Conservation (phyloP, 2,329 filamentous ascomycete genomes). For the Sporothrix euskadiensis region DNA sequence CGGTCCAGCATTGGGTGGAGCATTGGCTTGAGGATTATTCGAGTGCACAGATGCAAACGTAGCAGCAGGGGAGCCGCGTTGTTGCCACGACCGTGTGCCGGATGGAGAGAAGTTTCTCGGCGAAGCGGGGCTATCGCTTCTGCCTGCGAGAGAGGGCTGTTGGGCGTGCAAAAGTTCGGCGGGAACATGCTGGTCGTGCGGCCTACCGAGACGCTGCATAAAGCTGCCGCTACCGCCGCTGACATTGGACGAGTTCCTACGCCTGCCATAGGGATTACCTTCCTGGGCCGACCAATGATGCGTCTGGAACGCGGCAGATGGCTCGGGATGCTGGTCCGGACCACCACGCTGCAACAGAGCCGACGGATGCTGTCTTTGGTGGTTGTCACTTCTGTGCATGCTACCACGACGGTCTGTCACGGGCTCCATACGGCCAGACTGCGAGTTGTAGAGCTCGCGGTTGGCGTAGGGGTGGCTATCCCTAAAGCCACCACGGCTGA, state of each 20-base stretch:
- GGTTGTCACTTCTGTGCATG: slow-evolving; percentile 61
- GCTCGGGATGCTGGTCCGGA: slow-evolving; percentile 65
- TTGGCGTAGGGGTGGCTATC: slow-evolving; percentile 64
- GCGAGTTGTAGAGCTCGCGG: slow-evolving; percentile 89
- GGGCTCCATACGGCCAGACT: slow-evolving; percentile 89
- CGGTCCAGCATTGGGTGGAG: background rate
- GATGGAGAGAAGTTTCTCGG: slow-evolving; percentile 47
- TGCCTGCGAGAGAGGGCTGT: slow-evolving; percentile 52
- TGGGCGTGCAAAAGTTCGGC: slow-evolving; percentile 49
- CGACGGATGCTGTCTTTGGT: slow-evolving; percentile 62
- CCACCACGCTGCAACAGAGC: slow-evolving; percentile 69
- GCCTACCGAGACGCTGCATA: slow-evolving; percentile 57
- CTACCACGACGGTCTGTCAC: slow-evolving; percentile 75
- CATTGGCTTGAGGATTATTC: background rate
- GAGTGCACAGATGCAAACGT: slow-evolving; percentile 24
- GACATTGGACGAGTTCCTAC: slow-evolving; percentile 86
- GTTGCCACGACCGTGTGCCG: slow-evolving; percentile 44
- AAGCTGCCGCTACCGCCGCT: slow-evolving; percentile 79
- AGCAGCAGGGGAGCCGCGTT: slow-evolving; percentile 46
- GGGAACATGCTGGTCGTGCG: slow-evolving; percentile 45
- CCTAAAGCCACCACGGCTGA: slow-evolving; percentile 79
- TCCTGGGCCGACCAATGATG: slow-evolving; percentile 67
- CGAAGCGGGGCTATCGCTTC: slow-evolving; percentile 54
- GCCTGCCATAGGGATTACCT: slow-evolving; percentile 64
- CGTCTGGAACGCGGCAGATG: slow-evolving; percentile 83